Evolutionary conservation across 106 monocot species (phyloP), one percentile per base, ranked within the genome.

Genomic region (Acanthochlamys bracteata): DNA sequence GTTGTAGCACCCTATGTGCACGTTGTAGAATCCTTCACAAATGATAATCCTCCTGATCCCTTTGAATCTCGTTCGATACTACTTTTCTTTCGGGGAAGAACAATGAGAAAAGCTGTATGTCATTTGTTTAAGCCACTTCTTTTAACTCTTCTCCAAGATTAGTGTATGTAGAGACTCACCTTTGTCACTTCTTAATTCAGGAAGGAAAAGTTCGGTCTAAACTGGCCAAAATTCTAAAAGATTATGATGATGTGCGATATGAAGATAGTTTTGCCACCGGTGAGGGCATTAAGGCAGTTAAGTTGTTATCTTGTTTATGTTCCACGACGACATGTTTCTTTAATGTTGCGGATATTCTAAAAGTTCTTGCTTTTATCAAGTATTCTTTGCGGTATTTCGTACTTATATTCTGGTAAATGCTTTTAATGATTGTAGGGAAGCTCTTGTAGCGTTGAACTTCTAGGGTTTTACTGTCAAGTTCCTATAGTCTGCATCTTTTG

Each of bases 81-180:
- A 59, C 80, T 96, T 25, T 96, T 80, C 78, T 96, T 96, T 65
- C 84, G 87, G 23, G 95, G 95, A 41, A 82, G 95, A 75, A 96
- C 90, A 49, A 66, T 85, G 13, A 87, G 95, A 66, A 96, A 96
- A 88, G 95, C 82, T 77, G 95, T 89, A 84, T 41, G 79, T 43
- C 23, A 33, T 20, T 43, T 16, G 7, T 57, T 21, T 14, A 42
- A 42, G 17, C 39, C 40, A 25, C 14, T 20, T 8, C 26, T 24
- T 54, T 6, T 42, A 15, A 7, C 59, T 13, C 33, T 22, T 45
- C 53, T 24, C 11, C 45, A 22, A 20, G 41, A 12, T 71, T n/a
- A n/a, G n/a, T n/a, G n/a, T n/a, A n/a, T n/a, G n/a, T n/a, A n/a
- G n/a, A n/a, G n/a, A n/a, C n/a, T n/a, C n/a, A n/a, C n/a, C n/a